phyloP scores from a whole-genome alignment of 306 rosid species.

The Ormosia semicastrata region DNA sequence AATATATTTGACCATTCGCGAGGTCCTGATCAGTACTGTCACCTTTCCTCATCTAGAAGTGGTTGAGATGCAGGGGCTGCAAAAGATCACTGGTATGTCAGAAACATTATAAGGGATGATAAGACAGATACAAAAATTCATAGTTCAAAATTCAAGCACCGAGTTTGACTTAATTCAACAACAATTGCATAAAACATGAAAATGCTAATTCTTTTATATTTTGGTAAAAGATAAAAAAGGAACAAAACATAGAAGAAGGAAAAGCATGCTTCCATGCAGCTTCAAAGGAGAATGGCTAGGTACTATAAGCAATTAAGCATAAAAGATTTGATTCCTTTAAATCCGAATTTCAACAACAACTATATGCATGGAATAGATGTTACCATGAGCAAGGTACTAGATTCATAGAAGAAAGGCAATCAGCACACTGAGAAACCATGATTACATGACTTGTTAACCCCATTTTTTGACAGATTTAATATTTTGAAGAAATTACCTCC shows the following conservation, averaged over 20 bases:
- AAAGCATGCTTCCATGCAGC: not conserved
- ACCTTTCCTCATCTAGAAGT: slow-evolving; percentile 52
- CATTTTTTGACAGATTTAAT: not conserved
- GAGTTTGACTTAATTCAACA: not conserved
- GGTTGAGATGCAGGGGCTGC: slow-evolving; percentile 59
- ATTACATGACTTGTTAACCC: not conserved
- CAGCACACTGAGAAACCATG: not conserved
- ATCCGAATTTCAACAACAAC: not conserved
- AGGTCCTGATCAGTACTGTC: slow-evolving; percentile 30
- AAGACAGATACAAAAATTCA: not conserved
- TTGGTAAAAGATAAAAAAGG: not conserved
- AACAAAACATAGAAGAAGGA: not conserved
- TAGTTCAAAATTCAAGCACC: not conserved
- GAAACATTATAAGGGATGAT: slow-evolving; percentile 5
- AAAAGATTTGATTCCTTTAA: not conserved
- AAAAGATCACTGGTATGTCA: slow-evolving; percentile 11
- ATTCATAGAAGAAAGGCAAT: not conserved
- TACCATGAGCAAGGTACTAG: not conserved
- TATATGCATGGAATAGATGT: not conserved
- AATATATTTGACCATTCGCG: slow-evolving; percentile 25
- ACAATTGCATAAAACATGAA: not conserved
- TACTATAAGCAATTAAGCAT: not conserved
- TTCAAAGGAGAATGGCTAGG: not conserved
- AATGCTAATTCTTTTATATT: not conserved
- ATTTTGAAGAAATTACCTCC: slow-evolving; percentile 46